Evolutionary conservation across 495 filamentous ascomycete species (phyloP).

Genomic region (Cenococcum geophilum): DNA sequence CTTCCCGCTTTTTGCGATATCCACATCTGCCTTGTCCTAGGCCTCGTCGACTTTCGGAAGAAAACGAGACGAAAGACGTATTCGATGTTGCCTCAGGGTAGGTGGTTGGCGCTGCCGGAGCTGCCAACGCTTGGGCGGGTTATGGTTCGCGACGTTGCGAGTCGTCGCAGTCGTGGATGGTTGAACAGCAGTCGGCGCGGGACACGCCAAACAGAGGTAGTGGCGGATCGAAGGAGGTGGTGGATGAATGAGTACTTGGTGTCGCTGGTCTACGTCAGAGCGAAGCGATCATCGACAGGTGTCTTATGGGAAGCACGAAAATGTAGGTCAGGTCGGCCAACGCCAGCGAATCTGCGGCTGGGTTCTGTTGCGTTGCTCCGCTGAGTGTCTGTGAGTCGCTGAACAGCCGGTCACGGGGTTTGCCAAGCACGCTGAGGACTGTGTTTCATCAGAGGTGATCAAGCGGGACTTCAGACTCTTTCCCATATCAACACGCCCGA

Average conservation of each 20-base stretch:
- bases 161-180: not conserved
- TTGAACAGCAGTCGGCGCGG: not conserved
- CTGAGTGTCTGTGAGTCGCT: too few relatives aligned
- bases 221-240: not conserved
- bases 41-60: slow-evolving; percentile 12
- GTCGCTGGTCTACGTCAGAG: not conserved
- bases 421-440: not conserved
- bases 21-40: slow-evolving; percentile 23
- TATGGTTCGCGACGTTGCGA: not conserved
- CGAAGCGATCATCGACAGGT: not conserved
- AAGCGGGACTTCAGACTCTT: not conserved
- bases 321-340: not conserved
- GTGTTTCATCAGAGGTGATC: not conserved
- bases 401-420: not conserved
- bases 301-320: not conserved
- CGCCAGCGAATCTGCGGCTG: not conserved
- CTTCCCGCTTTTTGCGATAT: slow-evolving; percentile 9
- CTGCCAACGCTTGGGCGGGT: slow-evolving; percentile 2
- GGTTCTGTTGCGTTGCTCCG: too few relatives aligned
- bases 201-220: not conserved
- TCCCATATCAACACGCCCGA: not conserved
- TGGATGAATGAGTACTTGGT: not conserved
- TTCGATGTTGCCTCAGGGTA: not conserved
- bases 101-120: slow-evolving; percentile 4
- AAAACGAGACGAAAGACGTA: not conserved